Evolutionary conservation across 257 asterid genomes (phyloP).

Genomic region (Solanum medicagineum): DNA sequence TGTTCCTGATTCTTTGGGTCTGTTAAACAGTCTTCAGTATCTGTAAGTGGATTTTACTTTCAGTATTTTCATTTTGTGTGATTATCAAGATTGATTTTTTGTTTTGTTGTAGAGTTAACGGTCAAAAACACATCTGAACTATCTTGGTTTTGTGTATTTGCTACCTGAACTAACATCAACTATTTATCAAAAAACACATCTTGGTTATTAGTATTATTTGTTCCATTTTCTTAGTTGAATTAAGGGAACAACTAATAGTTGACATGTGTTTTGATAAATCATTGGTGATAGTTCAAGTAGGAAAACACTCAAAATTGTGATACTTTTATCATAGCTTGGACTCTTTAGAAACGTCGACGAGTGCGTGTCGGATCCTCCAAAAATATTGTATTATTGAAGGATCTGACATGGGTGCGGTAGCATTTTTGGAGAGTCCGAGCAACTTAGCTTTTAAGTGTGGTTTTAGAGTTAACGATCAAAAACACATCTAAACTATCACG

Average conservation of each 20-base stretch:
- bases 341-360: too few species aligned
- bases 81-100: neutral
- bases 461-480: neutral
- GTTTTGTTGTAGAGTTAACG: neutral
- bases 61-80: neutral
- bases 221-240: too few species aligned
- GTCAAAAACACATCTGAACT: neutral
- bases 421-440: too few species aligned
- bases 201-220: too few species aligned
- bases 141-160: neutral
- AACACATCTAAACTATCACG: neutral
- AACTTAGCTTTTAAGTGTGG: too few species aligned
- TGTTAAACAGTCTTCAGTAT: slow-evolving; percentile 55
- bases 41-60: slow-evolving; percentile 37
- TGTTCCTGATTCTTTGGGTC: slow-evolving; percentile 63
- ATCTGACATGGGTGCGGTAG: too few species aligned
- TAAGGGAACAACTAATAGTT: neutral
- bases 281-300: neutral
- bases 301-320: neutral
- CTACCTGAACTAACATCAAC: neutral
- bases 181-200: too few species aligned
- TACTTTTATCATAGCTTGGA: neutral
- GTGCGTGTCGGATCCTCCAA: too few species aligned
- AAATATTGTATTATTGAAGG: too few species aligned
- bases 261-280: neutral